phyloP scores from a whole-genome alignment of 257 asterid genomes.

The Fraxinus americana region DNA sequence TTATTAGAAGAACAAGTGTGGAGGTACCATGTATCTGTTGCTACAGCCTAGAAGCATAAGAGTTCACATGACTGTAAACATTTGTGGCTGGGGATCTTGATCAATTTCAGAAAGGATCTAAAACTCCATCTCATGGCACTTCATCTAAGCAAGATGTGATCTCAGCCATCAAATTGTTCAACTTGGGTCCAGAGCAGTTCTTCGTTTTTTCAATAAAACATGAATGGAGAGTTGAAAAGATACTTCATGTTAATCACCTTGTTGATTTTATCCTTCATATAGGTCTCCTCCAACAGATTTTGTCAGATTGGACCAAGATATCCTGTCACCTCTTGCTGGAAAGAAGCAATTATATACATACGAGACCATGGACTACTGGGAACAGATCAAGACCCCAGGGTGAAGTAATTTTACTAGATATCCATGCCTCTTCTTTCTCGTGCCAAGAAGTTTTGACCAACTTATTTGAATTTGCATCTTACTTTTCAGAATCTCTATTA shows the following conservation, averaged over 20 bases:
- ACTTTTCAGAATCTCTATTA: slow-evolving; percentile 66
- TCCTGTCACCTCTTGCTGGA: slow-evolving; percentile 88
- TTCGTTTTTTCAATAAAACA: not conserved
- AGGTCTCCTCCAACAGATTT: slow-evolving; percentile 75
- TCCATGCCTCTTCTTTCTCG: slow-evolving; percentile 14
- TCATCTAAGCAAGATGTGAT: not conserved
- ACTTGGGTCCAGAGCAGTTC: not conserved
- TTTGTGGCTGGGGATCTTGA: not conserved
- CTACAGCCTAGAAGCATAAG: not conserved
- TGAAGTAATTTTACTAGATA: slow-evolving; percentile 24
- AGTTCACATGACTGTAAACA: not conserved
- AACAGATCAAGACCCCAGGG: slow-evolving; percentile 93
- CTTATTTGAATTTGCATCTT: slow-evolving; percentile 17
- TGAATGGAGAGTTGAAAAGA: slow-evolving; percentile 14
- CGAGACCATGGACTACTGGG: slow-evolving; percentile 85
- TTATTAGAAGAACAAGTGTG: not conserved
- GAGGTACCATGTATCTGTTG: not conserved
- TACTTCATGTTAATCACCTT: slow-evolving; percentile 24
- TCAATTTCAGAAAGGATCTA: not conserved
- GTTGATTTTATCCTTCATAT: slow-evolving; percentile 32
- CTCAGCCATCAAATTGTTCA: not conserved
- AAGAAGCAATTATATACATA: slow-evolving; percentile 71
- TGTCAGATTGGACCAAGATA: slow-evolving; percentile 89
- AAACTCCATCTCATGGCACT: not conserved
- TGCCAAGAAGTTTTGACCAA: slow-evolving; percentile 10